Percentiles rank a stretch among this genome's conserved stretches.
These are phyloP conservation scores for Oryza meyeriana DNA, from an alignment of 176 grass and related monocot genomes.

Conservation along the genomic window DNA sequence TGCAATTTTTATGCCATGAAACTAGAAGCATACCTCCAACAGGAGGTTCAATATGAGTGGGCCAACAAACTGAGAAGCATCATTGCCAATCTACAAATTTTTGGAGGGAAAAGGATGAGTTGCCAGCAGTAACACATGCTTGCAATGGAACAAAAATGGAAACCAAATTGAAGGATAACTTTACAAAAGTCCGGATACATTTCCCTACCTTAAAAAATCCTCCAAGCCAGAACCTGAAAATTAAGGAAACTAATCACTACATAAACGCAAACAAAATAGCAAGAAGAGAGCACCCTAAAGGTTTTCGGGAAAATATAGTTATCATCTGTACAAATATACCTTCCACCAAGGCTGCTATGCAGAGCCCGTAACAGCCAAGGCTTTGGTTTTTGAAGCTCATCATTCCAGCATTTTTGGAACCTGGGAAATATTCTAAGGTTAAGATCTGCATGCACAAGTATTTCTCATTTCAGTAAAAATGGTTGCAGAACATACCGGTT, in stretches of 20 bases:
- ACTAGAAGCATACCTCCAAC: constrained; percentile 60
- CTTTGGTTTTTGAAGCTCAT: constrained; percentile 76
- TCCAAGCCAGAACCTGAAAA: constrained; percentile 88
- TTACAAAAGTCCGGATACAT: background rate
- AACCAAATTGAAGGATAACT: background rate
- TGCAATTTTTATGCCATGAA: constrained; percentile 1
- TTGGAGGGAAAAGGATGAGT: background rate
- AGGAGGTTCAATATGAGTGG: constrained; percentile 76
- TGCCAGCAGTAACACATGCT: background rate
- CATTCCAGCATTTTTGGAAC: constrained; percentile 78
- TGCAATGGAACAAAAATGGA: background rate
- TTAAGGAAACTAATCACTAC: constrained; percentile 17
- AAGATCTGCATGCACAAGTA: constrained; percentile 21
- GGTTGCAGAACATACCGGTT: constrained; percentile 59
- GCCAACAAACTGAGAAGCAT: constrained; percentile 95
- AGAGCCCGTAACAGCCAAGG: constrained; percentile 92
- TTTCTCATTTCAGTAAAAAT: constrained; percentile 11
- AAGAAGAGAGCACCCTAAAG: background rate
- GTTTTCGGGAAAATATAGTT: constrained; percentile 13
- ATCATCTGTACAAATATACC: constrained; percentile 41
- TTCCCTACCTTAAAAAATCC: constrained; percentile 85
- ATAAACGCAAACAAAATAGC: constrained; percentile 4
- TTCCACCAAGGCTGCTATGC: constrained; percentile 72
- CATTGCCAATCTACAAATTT: constrained; percentile 84
- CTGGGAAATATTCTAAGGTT: constrained; percentile 43